Evolutionary conservation across 2,329 filamentous ascomycete species (phyloP), one percentile per base, ranked within the genome.

Genomic region (Chaetomiaceae sp.): DNA sequence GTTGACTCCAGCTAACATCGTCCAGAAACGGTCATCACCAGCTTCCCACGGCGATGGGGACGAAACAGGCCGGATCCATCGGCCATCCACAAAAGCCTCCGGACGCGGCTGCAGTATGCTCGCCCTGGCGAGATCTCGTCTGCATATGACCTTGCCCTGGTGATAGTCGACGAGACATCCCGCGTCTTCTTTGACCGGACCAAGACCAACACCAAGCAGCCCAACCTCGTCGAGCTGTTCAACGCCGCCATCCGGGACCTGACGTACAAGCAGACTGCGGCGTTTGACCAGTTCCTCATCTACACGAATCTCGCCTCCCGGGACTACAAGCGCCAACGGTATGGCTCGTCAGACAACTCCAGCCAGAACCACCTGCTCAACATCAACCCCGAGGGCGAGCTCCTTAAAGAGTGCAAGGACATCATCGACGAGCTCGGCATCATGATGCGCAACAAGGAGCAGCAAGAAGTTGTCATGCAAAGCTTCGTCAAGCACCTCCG

Each of bases 371-470:
- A 58, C 14, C 37, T 62, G 2, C 55, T 62, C 15, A 60, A 62
- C 44, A 62, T 62, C 51, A 62, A 62, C 31, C 58, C 60, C 1
- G 60, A 62, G 33, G 58, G 60, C 5, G 64, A 69, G 25, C 63
- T 78, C 0, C 69, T 75, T 22, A 64, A 67, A 0, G 75, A 78
- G 50, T 72, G 74, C 11, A 73, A 75, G 48, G 75, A 78, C 39
- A 75, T 78, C 25, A 62, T 73, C 1, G 75, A 77, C n/a, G 75
- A 79, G 53, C 66, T 78, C 0, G 68, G 72, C 9, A 78, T 78
- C 47, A 76, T 78, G 64, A 61, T 71, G 0, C 66, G 70, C 9
- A 66, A 78, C 17, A 64, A 67, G 4, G 66, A 66, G 14, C 67
- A 69, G 19, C 74, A 75, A 37, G 49, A 59, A 2, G 62, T 68